Conservation (phyloP, 2,329 filamentous ascomycete species). For the Immersiporthe knoxdaviesiana region DNA sequence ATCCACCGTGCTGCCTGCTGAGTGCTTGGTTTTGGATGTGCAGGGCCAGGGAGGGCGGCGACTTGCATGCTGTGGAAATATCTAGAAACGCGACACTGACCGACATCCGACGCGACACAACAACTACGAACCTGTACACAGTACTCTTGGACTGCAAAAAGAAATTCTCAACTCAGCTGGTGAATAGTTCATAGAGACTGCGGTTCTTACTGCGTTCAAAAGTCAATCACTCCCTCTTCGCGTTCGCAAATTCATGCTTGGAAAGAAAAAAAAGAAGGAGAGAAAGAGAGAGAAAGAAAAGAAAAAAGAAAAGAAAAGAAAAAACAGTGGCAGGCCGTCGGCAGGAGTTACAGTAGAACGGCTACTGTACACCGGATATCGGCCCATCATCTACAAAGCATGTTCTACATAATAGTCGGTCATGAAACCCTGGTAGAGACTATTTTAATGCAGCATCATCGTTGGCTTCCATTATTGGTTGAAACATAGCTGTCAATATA, state of each 20-base stretch:
- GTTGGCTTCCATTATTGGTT: slow-evolving; percentile 3
- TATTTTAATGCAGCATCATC: background rate
- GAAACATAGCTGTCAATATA: background rate
- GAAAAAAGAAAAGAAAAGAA: too few relatives aligned
- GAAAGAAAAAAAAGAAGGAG: too few relatives aligned
- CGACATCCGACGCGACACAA: slow-evolving; percentile 5
- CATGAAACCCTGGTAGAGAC: background rate
- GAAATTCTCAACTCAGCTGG: background rate
- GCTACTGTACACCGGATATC: background rate
- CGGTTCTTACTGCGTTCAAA: background rate
- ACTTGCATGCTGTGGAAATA: background rate
- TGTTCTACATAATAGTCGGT: background rate
- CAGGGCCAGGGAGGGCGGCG: too few relatives aligned
- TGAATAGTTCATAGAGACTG: background rate
- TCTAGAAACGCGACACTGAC: slow-evolving; percentile 13
- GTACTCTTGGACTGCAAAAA: background rate
- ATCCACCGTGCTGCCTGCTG: background rate
- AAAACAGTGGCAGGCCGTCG: background rate
- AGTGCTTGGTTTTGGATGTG: too few relatives aligned
- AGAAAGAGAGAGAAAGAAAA: too few relatives aligned
- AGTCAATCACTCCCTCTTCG: background rate
- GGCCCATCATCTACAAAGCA: background rate
- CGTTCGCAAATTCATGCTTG: too few relatives aligned
- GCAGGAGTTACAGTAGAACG: background rate
- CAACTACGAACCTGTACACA: background rate